These are phyloP conservation scores for Mycena vitilis DNA, from an alignment of 768 basidiomycete species.

Conservation along the genomic window DNA sequence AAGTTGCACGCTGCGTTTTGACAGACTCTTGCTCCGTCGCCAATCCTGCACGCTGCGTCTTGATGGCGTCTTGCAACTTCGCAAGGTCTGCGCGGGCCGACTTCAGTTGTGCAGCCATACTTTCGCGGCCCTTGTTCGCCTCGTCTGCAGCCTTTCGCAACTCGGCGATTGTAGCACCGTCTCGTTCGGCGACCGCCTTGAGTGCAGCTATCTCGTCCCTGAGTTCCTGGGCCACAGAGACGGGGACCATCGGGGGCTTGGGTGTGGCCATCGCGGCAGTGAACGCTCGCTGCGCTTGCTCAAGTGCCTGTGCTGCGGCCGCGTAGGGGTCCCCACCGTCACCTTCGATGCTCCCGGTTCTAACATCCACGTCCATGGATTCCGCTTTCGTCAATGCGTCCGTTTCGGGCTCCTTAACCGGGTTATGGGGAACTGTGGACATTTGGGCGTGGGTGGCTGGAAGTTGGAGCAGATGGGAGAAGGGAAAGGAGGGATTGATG, in stretches of 20 bases:
- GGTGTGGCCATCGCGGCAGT: not conserved
- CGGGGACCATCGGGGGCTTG: not conserved
- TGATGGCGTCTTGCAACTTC: too few relatives aligned
- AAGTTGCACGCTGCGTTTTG: not conserved
- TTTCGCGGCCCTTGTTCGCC: not conserved
- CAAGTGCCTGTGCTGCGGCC: not conserved
- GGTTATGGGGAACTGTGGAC: too few relatives aligned
- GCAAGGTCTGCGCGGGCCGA: not conserved
- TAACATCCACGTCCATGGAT: too few relatives aligned
- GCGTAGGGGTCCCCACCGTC: not conserved
- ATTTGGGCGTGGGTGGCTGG: too few relatives aligned
- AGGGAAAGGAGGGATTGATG: too few relatives aligned
- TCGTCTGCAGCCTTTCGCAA: not conserved
- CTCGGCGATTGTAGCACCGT: not conserved
- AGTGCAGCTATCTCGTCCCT: not conserved
- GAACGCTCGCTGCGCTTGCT: not conserved
- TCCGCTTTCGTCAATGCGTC: too few relatives aligned
- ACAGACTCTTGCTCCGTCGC: too few relatives aligned
- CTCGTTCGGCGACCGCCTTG: not conserved
- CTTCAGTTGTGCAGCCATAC: not conserved
- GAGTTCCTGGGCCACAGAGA: not conserved
- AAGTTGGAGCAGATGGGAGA: too few relatives aligned
- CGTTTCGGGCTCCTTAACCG: too few relatives aligned
- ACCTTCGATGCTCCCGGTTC: too few relatives aligned
- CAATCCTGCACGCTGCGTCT: not conserved